Base-by-base conservation (phyloP, 148 eudicot species). In the Chenopodium berlandieri region DNA sequence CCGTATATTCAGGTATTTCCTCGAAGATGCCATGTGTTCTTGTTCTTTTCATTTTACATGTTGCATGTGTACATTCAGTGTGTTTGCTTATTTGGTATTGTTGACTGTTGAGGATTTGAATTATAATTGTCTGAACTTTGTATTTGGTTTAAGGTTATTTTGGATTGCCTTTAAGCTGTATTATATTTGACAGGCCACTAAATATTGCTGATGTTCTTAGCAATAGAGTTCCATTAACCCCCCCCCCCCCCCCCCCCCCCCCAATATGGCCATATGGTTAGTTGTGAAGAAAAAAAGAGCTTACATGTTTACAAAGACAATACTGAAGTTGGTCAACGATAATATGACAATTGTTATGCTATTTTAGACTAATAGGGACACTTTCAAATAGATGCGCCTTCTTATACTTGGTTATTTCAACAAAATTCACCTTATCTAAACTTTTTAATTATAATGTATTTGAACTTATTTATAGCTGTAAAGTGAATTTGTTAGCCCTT, bases 1-100 rank as follows among this genome's bases (percentile, higher is more conserved):
- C 99, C 98, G 1, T 97, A 90, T 76, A 92, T 94, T 78, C 98
- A 92, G 97, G 99, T 94, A 86, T 75, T 25, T 76, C 71, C 71
- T 25, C 83, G 62, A 7, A 9, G 2, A 56, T 77, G 71, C 3
- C 37, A 11, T 62, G 65, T 46, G 17, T 63, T 60, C 1, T 9
- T 46, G 19, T 27, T 7, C n/a, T 75, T 75, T 4, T 79, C 32
- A 19, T 58, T 64, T 0, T 31, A 4, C 30, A 7, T 60, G 65
- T 7, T 67, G 74, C 10, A 69, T 68, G 0, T 69, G 16, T 69
- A 3, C 6, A 0, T 1, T 14, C 17, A 32, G 7, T 2, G 22
- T 22, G 72, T 17, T 76, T 30, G 3, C 17, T 56, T 20, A 12
- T 76, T 50, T 76, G 25, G 68, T 32, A 40, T 40, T 40, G 7